Evolutionary conservation across 257 asterid genomes (phyloP), one percentile per base, ranked within the genome.

Genomic region (Apocynum venetum): DNA sequence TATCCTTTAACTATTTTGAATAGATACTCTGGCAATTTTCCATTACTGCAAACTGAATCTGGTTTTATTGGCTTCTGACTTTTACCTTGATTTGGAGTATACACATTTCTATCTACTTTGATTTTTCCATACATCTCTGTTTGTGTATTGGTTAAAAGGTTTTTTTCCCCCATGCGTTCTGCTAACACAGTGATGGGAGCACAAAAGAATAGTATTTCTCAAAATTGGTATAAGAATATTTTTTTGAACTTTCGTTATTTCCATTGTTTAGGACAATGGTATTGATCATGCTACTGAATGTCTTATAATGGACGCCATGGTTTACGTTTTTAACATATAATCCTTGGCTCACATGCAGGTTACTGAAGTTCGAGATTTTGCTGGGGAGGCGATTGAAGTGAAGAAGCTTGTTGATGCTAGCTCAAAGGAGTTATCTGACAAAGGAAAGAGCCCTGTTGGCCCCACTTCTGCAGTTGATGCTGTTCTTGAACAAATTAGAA

Each of bases 351-450:
- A 13, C 68, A 75, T 75, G 51, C 82, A 95, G 99, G 82, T 91
- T 5, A 89, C 93, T 20, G 97, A 95, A 82, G 91, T 95, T 75
- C 88, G 97, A 72, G 94, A 91, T 85, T 95, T 95, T 82, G 98
- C 99, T 20, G 98, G 99, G 46, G 92, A 93, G 88, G 93, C 89
- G 20, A 81, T 95, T 8, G 93, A 91, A 85, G 91, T 93, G 81
- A 95, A 85, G 92, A 95, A 93, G 81, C 82, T 91, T 14, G 89
- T 93, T 31, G 99, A 93, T 74, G 89, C 87, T 66, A 70, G 79
- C 78, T 83, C 94, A 7, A 83, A 85, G 57, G 97, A 92, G 75
- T 91, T 85, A 59, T 61, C 82, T 14, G 94, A 90, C 74, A 91
- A 90, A 85, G 97, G 92, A 40, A 90, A 86, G 84, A 88, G 80